phyloP scores from a whole-genome alignment of 805 yeast species.

The Priceomyces haplophilus region DNA sequence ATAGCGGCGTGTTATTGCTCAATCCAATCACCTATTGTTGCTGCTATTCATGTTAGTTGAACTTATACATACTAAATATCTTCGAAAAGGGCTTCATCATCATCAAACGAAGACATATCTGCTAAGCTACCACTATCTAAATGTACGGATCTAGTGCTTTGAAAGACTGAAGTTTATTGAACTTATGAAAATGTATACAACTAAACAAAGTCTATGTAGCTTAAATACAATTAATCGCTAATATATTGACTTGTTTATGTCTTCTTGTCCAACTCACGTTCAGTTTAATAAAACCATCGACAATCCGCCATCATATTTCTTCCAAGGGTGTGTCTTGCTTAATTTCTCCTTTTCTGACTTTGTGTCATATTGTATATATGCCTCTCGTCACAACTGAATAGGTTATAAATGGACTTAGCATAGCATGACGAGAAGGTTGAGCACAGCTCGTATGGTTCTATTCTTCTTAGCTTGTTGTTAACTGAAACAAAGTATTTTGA shows the following conservation, averaged over 20 bases:
- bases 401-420: too few species aligned
- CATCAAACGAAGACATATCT: constrained; percentile 55
- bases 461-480: too few species aligned
- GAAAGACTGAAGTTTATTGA: constrained; percentile 18
- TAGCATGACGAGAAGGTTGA: too few species aligned
- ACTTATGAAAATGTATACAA: constrained; percentile 18
- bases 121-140: constrained; percentile 10
- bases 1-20: neutral
- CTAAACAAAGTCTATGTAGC: constrained; percentile 20
- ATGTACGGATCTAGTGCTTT: constrained; percentile 8
- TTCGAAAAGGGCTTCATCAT: constrained; percentile 91
- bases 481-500: too few species aligned
- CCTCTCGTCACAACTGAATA: too few species aligned
- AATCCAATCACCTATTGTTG: neutral
- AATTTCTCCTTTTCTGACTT: neutral
- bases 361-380: neutral
- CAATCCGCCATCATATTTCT: neutral
- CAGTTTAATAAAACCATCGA: neutral
- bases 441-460: too few species aligned
- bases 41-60: constrained; percentile 2
- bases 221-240: constrained; percentile 8
- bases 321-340: neutral
- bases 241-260: constrained; percentile 4
- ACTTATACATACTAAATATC: constrained; percentile 60
- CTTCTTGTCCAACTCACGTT: neutral